Base-by-base conservation (phyloP, 1,284 basidiomycete species). In the Amylostereum areolatum region DNA sequence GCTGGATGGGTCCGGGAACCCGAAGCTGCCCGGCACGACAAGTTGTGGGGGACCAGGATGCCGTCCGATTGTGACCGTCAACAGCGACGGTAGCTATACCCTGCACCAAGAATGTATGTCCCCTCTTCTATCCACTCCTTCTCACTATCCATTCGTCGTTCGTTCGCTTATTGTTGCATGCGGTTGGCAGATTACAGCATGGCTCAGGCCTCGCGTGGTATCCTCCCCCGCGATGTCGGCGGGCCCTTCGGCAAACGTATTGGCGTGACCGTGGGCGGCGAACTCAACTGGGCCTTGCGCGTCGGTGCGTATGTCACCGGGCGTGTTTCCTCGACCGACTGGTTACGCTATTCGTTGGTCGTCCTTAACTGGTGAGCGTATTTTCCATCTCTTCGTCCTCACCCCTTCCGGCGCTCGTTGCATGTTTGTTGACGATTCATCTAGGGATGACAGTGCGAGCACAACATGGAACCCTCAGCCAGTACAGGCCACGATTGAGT, bases 121-220 rank as follows among this genome's bases (percentile, higher is more conserved):
- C 9, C 8, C 27, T 10, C 30, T 43, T 10, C 30, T 34, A 9
- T 34, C 18, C 37, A 8, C 12, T 27, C 4, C 5, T 5, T 25
- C 18, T 18, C 4, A 8, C 8, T 43, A 9, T 40, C 45, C 29
- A 28, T 46, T 29, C 11, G 28, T 8, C 2, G n/a, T 3, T 31
- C 11, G 31, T n/a, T 24, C 39, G 18, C 47, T 32, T 33, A 27
- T 36, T 40, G 32, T 43, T 40, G 10, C 34, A 24, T 40, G 41
- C 18, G 4, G 24, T 11, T 7, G 2, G 24, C 53, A 85, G 86
- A 83, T 65, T 89, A 85, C 53, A 65, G 80, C 0, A 83, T 88
- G 77, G 84, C 83, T 2, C 85, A 89, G 50, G 80, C 80, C 0
- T 83, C 82, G 24, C 85, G 85, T 59, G 86, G 83, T 0, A 75